Conservation (phyloP, 352 stramenopile genomes). For the Globisporangium uncinulatum region DNA sequence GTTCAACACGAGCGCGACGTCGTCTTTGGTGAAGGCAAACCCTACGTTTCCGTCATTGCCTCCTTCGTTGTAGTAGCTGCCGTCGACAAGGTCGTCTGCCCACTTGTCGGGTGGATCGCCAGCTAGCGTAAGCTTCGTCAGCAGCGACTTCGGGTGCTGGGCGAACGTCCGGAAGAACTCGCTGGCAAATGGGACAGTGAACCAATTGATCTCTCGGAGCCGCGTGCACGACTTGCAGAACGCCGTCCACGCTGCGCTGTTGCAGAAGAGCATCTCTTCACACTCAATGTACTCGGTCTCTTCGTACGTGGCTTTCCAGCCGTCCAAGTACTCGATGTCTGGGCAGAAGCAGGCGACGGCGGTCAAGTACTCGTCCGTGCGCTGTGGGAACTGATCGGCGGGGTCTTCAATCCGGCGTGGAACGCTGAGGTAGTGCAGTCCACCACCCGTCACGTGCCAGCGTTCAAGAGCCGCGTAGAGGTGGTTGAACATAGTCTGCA, state of each 20-base stretch:
- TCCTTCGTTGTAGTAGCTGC: slow-evolving; percentile 8
- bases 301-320: slow-evolving; percentile 13
- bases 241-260: slow-evolving; percentile 1
- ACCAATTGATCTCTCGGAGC: slow-evolving; percentile 14
- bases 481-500: slow-evolving; percentile 1
- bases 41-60: neutral
- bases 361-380: slow-evolving; percentile 7
- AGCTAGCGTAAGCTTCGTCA: slow-evolving; percentile 12
- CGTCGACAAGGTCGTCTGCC: slow-evolving; percentile 6
- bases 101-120: slow-evolving; percentile 13
- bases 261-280: slow-evolving; percentile 17
- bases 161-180: slow-evolving; percentile 12
- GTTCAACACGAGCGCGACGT: slow-evolving; percentile 6
- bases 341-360: slow-evolving; percentile 9
- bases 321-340: slow-evolving; percentile 12
- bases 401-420: slow-evolving; percentile 10
- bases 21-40: slow-evolving; percentile 10
- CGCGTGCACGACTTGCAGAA: slow-evolving; percentile 10
- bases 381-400: neutral
- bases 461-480: slow-evolving; percentile 9
- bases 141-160: slow-evolving; percentile 1
- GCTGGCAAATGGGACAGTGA: slow-evolving; percentile 10
- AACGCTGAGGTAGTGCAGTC: slow-evolving; percentile 10
- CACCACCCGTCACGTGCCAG: slow-evolving; percentile 8
- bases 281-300: slow-evolving; percentile 10